Base-by-base conservation (phyloP, 129 eudicot species). In the Scalesia atractyloides region DNA sequence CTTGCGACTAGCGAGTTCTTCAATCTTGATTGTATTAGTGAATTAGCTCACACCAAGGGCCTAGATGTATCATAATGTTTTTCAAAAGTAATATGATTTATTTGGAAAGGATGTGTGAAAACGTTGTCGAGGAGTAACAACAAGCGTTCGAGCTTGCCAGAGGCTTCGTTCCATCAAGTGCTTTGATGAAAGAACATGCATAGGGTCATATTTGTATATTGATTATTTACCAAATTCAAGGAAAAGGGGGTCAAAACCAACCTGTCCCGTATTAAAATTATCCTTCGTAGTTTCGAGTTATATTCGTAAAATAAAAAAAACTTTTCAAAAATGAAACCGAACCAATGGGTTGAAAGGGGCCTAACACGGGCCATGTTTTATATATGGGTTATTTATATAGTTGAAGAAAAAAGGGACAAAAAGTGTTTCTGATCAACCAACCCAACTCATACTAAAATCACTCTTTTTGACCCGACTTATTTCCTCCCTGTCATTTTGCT, bases 101-200 rank as follows among this genome's bases (percentile, higher is more conserved):
- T 34, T 13, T 39, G 97, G 96, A 64, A 97, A 94, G 67, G 88
- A 93, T n/a, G 90, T 94, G 99, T 94, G 79, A 94, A 84, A 24
- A 24, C 30, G 2, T 3, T 24, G 30, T 24, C 2, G 30, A 3
- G 30, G 30, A 24, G 30, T 3, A 24, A 1, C 30, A 24, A 24
- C 30, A 24, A 24, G 84, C 72, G 87, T 15, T 76, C 90, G 84
- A 82, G 96, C 50, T 87, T 94, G 24, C 84, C 98, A 0, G 86
- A 79, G 84, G 98, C 1, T 24, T 24, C 30, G 30, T 24, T 24
- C 30, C 30, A 24, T 24, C 30, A 24, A 24, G 30, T 24, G 30
- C 30, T 24, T 24, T 24, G 30, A 24, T 24, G 30, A 24, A 24
- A 24, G 30, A 24, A 24, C 30, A 24, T 24, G 30, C 30, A 24